Conservation (phyloP, 169 alveolate species). For the Cryptosporidium ubiquitum region DNA sequence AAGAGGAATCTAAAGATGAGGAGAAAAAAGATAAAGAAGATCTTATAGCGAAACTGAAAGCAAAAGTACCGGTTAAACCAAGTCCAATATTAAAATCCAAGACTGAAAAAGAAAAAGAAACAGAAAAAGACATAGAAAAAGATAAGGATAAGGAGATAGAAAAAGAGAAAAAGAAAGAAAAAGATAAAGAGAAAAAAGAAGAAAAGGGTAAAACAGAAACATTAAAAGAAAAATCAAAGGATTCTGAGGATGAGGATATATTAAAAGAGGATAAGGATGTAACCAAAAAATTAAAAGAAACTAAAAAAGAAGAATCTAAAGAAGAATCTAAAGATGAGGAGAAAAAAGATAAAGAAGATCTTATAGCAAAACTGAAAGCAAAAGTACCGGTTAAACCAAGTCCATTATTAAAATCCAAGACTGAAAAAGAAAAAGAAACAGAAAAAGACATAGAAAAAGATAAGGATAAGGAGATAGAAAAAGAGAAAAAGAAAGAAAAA, state of each 20-base stretch:
- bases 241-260: background rate
- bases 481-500: background rate
- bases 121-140: background rate
- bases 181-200: slow-evolving; percentile 4
- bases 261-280: background rate
- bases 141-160: background rate
- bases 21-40: background rate
- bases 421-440: background rate
- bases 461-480: background rate
- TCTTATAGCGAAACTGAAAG: background rate
- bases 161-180: background rate
- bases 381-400: background rate
- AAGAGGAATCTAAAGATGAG: background rate
- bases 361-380: background rate
- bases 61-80: background rate
- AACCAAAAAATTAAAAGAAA: background rate
- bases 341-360: background rate
- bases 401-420: background rate
- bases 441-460: slow-evolving; percentile 3
- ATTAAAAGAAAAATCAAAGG: background rate
- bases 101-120: background rate
- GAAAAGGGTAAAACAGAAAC: background rate
- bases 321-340: background rate
- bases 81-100: background rate
- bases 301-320: background rate